phyloP scores from a whole-genome alignment of 495 filamentous ascomycete genomes.

The Penicillium chermesinum region DNA sequence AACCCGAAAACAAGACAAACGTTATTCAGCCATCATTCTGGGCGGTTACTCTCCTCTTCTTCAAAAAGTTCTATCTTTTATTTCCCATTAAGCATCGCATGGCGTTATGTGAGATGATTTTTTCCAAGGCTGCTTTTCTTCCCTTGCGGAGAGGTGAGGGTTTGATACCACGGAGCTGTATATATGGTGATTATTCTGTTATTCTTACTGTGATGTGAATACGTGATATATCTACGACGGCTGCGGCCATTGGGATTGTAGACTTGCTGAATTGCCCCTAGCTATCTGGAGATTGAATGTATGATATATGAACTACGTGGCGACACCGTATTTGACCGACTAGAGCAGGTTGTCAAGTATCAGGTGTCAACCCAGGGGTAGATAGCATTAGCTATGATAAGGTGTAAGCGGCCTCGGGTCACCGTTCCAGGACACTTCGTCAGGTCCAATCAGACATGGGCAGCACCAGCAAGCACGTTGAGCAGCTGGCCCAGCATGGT shows the following conservation, averaged over 20 bases:
- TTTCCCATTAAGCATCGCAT: slow-evolving; percentile 26
- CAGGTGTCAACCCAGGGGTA: no score
- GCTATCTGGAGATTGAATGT: slow-evolving; percentile 1
- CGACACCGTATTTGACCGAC: no score
- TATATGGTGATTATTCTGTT: not conserved
- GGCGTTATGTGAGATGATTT: slow-evolving; percentile 15
- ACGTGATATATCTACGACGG: not conserved
- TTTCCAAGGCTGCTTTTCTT: not conserved
- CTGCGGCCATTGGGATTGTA: not conserved
- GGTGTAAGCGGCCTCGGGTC: not conserved
- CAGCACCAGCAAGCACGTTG: not conserved
- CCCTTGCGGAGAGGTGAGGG: slow-evolving; percentile 1
- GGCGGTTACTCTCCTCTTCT: not conserved
- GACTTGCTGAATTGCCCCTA: not conserved
- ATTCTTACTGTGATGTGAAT: not conserved
- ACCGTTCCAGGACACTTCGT: not conserved
- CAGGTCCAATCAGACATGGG: not conserved
- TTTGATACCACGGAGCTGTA: slow-evolving; percentile 25
- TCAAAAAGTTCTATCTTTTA: slow-evolving; percentile 19
- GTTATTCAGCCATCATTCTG: not conserved
- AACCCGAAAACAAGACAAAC: slow-evolving; percentile 6
- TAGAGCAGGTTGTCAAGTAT: no score
- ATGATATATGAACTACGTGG: not conserved
- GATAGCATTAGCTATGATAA: not conserved
- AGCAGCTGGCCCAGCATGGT: not conserved